Percentiles rank a stretch among this genome's conserved stretches.
Conservation (phyloP, 2,329 filamentous ascomycete genomes). For the Phaeoacremonium minimum region DNA sequence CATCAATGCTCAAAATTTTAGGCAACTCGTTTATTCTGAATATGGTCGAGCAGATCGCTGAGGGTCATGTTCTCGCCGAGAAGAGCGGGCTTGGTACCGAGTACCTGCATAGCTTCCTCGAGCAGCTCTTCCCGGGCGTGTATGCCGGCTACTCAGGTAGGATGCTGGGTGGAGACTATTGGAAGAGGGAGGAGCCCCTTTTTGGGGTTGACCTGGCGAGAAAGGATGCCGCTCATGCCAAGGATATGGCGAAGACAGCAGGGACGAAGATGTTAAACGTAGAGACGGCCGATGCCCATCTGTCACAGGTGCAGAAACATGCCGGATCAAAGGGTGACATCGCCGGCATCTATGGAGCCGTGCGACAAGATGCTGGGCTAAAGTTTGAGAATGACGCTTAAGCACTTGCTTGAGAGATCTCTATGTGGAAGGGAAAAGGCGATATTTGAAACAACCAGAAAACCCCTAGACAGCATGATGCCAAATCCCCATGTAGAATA, state of each 20-base stretch:
- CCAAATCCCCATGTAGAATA: too few relatives aligned
- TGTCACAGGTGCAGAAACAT: slow-evolving; percentile 65
- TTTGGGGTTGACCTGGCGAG: slow-evolving; percentile 78
- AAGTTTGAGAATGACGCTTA: slow-evolving; percentile 61
- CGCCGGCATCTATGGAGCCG: slow-evolving; percentile 76
- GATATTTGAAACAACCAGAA: too few relatives aligned
- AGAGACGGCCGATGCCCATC: slow-evolving; percentile 64
- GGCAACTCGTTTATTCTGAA: slow-evolving; percentile 85
- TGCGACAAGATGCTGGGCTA: slow-evolving; percentile 69
- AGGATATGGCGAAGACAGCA: slow-evolving; percentile 56
- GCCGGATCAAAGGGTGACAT: slow-evolving; percentile 70
- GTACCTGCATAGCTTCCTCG: slow-evolving; percentile 67
- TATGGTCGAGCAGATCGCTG: slow-evolving; percentile 75
- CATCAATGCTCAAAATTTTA: slow-evolving; percentile 72
- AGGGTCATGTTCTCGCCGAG: slow-evolving; percentile 75
- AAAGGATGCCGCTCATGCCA: slow-evolving; percentile 77
- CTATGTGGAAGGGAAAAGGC: too few relatives aligned
- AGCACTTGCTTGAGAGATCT: too few relatives aligned
- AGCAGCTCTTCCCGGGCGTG: slow-evolving; percentile 69
- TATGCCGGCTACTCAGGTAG: slow-evolving; percentile 71
- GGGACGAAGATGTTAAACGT: slow-evolving; percentile 62
- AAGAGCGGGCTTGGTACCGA: slow-evolving; percentile 71
- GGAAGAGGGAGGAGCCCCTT: slow-evolving; percentile 70
- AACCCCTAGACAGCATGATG: too few relatives aligned
- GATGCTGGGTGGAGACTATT: slow-evolving; percentile 74